Percentiles rank a stretch among this genome's conserved stretches.
These are phyloP conservation scores for Tuctoria greenei DNA, from an alignment of 176 grass and related monocot species.

Conservation along the genomic window DNA sequence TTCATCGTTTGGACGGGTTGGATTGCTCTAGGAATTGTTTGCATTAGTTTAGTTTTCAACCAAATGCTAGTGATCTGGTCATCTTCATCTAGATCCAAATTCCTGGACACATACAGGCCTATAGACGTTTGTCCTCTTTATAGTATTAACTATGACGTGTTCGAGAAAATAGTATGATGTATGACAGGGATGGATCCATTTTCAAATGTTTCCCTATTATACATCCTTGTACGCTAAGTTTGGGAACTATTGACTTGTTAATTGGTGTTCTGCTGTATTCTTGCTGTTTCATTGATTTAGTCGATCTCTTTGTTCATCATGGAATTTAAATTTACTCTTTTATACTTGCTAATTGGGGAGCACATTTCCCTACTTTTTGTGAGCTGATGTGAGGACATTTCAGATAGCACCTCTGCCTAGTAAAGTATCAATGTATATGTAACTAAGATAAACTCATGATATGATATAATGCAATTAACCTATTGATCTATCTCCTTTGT, in stretches of 20 bases:
- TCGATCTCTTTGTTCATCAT: conserved; percentile 7
- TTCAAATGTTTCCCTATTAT: neutral
- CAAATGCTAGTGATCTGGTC: neutral
- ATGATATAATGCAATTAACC: neutral
- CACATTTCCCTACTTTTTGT: conserved; percentile 17
- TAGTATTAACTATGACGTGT: conserved; percentile 3
- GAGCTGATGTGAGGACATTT: conserved; percentile 9
- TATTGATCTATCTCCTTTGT: conserved; percentile 2
- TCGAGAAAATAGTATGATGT: conserved; percentile 11
- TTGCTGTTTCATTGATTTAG: conserved; percentile 21
- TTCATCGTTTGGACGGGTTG: neutral
- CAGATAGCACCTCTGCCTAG: neutral
- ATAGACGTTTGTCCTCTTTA: neutral
- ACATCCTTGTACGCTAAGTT: conserved; percentile 14
- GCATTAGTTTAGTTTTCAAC: neutral
- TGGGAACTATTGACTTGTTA: conserved; percentile 29
- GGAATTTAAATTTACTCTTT: conserved; percentile 11
- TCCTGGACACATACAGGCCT: neutral
- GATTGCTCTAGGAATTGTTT: neutral
- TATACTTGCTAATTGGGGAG: neutral
- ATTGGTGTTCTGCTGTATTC: conserved; percentile 30
- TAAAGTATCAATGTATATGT: neutral
- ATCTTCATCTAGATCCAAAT: neutral
- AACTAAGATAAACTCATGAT: neutral
- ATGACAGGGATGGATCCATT: conserved; percentile 9